Conservation (phyloP, 2,329 filamentous ascomycete genomes). For the Epichloe gansuensis region DNA sequence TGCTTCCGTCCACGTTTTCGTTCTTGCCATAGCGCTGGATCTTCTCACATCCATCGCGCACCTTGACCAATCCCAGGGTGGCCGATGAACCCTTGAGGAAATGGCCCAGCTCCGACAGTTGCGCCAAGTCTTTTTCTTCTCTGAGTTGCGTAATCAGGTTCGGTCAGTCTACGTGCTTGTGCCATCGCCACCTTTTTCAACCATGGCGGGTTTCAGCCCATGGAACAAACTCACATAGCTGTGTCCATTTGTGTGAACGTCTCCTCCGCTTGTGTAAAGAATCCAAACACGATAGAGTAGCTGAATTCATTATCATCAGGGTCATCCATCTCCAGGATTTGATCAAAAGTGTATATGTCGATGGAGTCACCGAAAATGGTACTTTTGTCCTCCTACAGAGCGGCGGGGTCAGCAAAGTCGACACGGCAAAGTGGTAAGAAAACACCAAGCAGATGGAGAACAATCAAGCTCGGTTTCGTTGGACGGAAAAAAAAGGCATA, state of each 20-base stretch:
- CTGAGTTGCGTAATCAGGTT: conserved; percentile 29
- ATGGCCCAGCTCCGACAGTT: conserved; percentile 75
- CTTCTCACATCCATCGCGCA: conserved; percentile 89
- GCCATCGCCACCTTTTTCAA: neutral
- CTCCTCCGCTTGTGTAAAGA: conserved; percentile 79
- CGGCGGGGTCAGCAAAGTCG: conserved; percentile 10
- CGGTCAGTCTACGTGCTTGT: neutral
- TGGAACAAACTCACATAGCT: conserved; percentile 59
- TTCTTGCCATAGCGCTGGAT: conserved; percentile 84
- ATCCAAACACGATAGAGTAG: conserved; percentile 75
- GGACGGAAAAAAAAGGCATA: neutral
- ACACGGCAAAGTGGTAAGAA: neutral
- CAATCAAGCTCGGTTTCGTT: neutral
- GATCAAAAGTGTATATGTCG: conserved; percentile 70
- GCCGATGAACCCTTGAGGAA: conserved; percentile 97
- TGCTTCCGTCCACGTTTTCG: conserved; percentile 64
- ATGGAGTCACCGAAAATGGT: conserved; percentile 54
- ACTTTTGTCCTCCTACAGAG: neutral
- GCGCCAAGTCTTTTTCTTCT: conserved; percentile 51
- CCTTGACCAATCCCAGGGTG: conserved; percentile 78
- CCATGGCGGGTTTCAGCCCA: neutral
- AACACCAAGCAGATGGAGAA: neutral
- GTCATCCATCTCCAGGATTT: conserved; percentile 98
- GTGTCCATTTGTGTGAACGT: conserved; percentile 79
- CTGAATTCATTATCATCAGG: conserved; percentile 79